A percentile compares a stretch with the other conserved stretches of the same genome.
These are phyloP conservation scores for Balakata baccata DNA, from an alignment of 345 rosid genomes.

Conservation along the genomic window DNA sequence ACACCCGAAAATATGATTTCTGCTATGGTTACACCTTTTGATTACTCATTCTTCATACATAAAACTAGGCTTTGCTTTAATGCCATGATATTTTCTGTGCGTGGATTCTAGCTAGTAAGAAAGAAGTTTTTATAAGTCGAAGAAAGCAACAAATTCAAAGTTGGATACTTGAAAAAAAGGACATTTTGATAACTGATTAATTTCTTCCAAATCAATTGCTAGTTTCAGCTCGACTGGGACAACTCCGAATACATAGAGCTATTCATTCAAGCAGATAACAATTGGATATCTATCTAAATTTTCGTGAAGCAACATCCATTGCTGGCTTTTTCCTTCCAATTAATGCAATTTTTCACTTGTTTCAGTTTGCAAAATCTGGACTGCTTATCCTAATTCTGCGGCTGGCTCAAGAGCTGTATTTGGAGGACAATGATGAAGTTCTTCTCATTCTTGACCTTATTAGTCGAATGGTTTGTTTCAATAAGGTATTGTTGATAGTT, in stretches of 20 bases:
- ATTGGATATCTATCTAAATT: background rate
- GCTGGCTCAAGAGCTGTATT: constrained; percentile 58
- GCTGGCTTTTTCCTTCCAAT: constrained; percentile 16
- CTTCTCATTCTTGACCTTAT: constrained; percentile 67
- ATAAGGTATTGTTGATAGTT: constrained; percentile 45
- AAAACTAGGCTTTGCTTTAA: background rate
- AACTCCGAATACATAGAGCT: constrained; percentile 1
- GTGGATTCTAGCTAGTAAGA: background rate
- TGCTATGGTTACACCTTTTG: background rate
- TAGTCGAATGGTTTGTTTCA: constrained; percentile 69
- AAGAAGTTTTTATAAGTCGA: background rate
- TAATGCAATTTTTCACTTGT: constrained; percentile 4
- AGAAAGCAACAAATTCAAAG: background rate
- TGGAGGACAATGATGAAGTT: constrained; percentile 55
- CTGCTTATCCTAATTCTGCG: constrained; percentile 66
- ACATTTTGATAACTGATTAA: background rate
- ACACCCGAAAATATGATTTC: background rate
- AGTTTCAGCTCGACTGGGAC: background rate
- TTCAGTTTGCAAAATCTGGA: constrained; percentile 72
- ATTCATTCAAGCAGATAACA: background rate
- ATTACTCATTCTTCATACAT: background rate
- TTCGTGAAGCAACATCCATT: background rate
- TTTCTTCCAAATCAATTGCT: background rate
- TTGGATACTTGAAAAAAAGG: background rate
- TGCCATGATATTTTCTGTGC: background rate